Percentiles rank a stretch among this genome's conserved stretches.
Evolutionary conservation across 2,329 filamentous ascomycete species (phyloP).

Genomic region (Plectosphaerella plurivora): DNA sequence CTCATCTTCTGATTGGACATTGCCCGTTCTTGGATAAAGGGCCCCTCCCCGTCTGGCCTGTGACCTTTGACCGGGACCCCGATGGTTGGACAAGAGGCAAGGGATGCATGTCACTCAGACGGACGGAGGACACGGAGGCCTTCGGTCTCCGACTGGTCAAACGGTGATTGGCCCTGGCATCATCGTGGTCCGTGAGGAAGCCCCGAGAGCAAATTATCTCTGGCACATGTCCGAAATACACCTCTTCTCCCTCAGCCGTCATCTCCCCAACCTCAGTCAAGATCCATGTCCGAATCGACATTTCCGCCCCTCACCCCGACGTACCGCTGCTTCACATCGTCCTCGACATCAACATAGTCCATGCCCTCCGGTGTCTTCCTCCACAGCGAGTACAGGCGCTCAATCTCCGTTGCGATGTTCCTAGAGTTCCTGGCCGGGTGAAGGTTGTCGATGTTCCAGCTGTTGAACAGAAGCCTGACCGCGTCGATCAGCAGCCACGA

Average conservation of each 20-base stretch:
- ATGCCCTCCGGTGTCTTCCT: slow-evolving; percentile 22
- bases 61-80: neutral
- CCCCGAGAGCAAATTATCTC: too few species aligned
- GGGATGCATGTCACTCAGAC: too few species aligned
- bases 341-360: slow-evolving; percentile 25
- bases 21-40: neutral
- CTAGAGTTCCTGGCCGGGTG: neutral
- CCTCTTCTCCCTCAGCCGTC: too few species aligned
- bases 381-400: slow-evolving; percentile 23
- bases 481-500: slow-evolving; percentile 18
- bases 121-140: too few species aligned
- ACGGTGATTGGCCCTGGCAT: too few species aligned
- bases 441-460: slow-evolving; percentile 12
- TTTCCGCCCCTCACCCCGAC: slow-evolving; percentile 3
- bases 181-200: too few species aligned
- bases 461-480: slow-evolving; percentile 18
- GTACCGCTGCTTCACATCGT: slow-evolving; percentile 7
- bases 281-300: too few species aligned
- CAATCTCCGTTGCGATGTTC: slow-evolving; percentile 12
- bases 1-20: neutral
- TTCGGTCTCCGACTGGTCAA: too few species aligned
- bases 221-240: too few species aligned
- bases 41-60: neutral
- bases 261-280: too few species aligned
- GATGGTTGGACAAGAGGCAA: too few species aligned